phyloP scores from a whole-genome alignment of 257 asterid species.

The Solanum piurae region DNA sequence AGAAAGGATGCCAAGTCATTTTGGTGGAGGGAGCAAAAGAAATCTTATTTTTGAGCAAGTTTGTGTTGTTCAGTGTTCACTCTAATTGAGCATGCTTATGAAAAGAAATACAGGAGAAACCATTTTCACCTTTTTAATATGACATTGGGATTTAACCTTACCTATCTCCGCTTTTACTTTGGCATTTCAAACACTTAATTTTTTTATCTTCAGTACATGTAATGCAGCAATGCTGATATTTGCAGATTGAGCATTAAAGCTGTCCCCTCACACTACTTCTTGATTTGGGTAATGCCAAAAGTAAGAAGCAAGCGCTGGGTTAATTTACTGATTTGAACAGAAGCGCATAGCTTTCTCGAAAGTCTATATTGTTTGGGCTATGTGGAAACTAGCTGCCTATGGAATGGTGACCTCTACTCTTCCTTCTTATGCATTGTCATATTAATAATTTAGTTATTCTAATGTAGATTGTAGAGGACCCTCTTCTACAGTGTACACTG shows the following conservation, averaged over 20 bases:
- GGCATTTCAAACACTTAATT: neutral
- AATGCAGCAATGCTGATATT: neutral
- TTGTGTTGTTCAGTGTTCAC: neutral
- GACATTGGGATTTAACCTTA: neutral
- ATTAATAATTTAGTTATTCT: neutral
- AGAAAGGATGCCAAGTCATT: neutral
- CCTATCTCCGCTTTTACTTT: neutral
- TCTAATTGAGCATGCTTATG: neutral
- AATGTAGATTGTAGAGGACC: neutral
- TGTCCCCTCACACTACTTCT: neutral
- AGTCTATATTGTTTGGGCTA: neutral
- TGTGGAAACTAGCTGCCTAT: neutral
- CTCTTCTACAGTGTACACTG: neutral
- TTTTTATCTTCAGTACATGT: neutral
- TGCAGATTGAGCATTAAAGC: neutral
- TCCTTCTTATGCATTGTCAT: neutral
- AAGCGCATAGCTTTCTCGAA: neutral
- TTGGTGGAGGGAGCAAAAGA: neutral
- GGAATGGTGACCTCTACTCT: neutral
- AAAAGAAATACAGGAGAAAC: neutral
- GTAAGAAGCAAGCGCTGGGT: neutral
- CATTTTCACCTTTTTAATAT: neutral
- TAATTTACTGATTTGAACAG: neutral
- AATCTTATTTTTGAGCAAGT: neutral
- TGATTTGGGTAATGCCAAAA: neutral